Evolutionary conservation across 2,329 filamentous ascomycete species (phyloP).

Genomic region (Paecilomyces sp.): DNA sequence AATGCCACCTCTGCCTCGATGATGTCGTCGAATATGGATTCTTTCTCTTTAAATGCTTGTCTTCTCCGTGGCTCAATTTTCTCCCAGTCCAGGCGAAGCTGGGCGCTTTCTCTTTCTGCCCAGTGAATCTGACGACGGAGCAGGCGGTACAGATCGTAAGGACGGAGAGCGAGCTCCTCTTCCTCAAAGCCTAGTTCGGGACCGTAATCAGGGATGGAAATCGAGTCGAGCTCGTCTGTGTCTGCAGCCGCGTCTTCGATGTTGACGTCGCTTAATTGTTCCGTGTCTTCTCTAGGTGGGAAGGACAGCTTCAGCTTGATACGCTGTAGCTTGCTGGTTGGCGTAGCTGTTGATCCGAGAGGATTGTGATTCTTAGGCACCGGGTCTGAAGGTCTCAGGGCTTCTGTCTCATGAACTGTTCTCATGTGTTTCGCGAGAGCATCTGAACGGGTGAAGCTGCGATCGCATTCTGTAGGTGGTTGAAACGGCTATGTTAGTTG

Average conservation of each 20-base stretch:
- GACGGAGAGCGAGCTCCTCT: conserved; percentile 35
- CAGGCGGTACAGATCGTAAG: conserved; percentile 37
- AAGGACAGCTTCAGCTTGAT: conserved; percentile 36
- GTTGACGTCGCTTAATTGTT: conserved; percentile 18
- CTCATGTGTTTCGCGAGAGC: conserved; percentile 97
- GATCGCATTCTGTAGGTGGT: conserved; percentile 71
- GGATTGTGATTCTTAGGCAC: conserved; percentile 33
- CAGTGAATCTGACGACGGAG: conserved; percentile 42
- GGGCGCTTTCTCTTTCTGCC: conserved; percentile 37
- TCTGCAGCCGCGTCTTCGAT: conserved; percentile 24
- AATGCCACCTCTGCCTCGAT: conserved; percentile 34
- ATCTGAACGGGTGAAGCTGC: conserved; percentile 91
- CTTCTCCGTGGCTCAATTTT: conserved; percentile 29
- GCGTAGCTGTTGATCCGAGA: conserved; percentile 18
- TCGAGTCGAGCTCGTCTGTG: conserved; percentile 20
- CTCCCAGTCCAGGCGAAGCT: conserved; percentile 34
- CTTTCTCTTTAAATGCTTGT: conserved; percentile 35
- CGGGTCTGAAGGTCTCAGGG: conserved; percentile 60
- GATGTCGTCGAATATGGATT: conserved; percentile 36
- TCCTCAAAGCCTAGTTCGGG: conserved; percentile 36
- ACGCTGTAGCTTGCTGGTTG: conserved; percentile 29
- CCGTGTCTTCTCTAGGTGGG: conserved; percentile 23
- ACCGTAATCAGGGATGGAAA: conserved; percentile 28
- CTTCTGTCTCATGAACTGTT: conserved; percentile 95
- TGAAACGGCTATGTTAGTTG: not conserved